These are phyloP conservation scores for Sarcodon aspratus DNA, from an alignment of 768 basidiomycete species.

Conservation along the genomic window DNA sequence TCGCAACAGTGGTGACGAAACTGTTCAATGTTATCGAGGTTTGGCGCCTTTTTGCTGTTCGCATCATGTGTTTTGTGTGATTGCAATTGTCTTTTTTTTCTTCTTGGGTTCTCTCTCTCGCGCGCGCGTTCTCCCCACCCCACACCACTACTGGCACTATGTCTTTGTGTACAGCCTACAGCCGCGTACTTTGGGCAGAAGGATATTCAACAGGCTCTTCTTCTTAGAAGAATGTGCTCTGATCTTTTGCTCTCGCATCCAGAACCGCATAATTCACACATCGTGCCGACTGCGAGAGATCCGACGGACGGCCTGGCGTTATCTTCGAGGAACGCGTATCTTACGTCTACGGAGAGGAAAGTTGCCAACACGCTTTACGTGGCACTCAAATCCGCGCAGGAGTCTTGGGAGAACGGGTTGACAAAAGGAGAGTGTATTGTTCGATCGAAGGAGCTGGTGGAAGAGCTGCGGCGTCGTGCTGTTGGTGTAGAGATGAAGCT, in stretches of 20 bases:
- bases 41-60: conserved; percentile 8
- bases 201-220: conserved; percentile 91
- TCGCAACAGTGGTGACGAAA: conserved; percentile 91
- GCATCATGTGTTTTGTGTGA: not conserved
- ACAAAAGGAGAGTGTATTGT: conserved; percentile 38
- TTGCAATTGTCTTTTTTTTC: not conserved
- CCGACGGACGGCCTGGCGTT: conserved; percentile 62
- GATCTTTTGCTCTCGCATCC: conserved; percentile 84
- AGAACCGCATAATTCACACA: conserved; percentile 58
- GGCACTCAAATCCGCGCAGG: conserved; percentile 51
- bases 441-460: conserved; percentile 30
- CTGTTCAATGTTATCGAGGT: conserved; percentile 90
- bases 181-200: conserved; percentile 96
- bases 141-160: not conserved
- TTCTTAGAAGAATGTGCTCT: conserved; percentile 64
- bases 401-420: conserved; percentile 40
- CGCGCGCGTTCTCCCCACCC: not conserved
- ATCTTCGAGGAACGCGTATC: conserved; percentile 85
- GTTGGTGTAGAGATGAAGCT: conserved; percentile 41
- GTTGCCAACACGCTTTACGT: conserved; percentile 56
- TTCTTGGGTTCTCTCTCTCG: not conserved
- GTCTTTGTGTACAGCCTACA: conserved; percentile 50
- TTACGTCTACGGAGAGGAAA: conserved; percentile 52
- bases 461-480: conserved; percentile 7
- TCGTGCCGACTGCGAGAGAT: conserved; percentile 68